Conservation (phyloP, 2,329 filamentous ascomycete genomes). For the Fusarium equiseti region DNA sequence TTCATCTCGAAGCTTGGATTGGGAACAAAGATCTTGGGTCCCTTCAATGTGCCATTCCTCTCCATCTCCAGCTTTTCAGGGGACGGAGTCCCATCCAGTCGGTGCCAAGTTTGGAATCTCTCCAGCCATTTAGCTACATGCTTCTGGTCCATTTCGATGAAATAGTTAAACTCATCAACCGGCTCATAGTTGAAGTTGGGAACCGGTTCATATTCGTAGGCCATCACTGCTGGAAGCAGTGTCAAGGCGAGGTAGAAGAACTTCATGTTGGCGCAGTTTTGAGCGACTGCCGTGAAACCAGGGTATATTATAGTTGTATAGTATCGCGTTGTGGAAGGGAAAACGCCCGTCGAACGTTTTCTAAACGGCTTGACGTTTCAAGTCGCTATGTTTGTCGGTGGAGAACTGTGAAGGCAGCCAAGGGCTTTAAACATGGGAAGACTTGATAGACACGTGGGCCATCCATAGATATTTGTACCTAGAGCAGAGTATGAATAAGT, state of each 20-base stretch:
- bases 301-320: neutral
- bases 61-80: neutral
- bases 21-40: neutral
- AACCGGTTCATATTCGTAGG: neutral
- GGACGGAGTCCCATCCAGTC: neutral
- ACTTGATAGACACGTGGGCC: neutral
- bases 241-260: neutral
- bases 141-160: neutral
- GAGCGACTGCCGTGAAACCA: neutral
- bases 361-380: neutral
- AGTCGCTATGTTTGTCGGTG: neutral
- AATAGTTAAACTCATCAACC: neutral
- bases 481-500: neutral
- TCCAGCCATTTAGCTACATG: neutral
- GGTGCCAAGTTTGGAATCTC: neutral
- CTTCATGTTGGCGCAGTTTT: neutral
- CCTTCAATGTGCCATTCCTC: neutral
- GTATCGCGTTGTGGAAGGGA: neutral
- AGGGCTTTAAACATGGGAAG: neutral
- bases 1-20: neutral
- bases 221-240: neutral
- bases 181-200: too few species aligned
- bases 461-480: neutral
- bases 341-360: neutral
- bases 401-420: neutral